These are phyloP conservation scores for Xylaria sp. DNA, from an alignment of 2,329 filamentous ascomycete genomes.

Conservation along the genomic window DNA sequence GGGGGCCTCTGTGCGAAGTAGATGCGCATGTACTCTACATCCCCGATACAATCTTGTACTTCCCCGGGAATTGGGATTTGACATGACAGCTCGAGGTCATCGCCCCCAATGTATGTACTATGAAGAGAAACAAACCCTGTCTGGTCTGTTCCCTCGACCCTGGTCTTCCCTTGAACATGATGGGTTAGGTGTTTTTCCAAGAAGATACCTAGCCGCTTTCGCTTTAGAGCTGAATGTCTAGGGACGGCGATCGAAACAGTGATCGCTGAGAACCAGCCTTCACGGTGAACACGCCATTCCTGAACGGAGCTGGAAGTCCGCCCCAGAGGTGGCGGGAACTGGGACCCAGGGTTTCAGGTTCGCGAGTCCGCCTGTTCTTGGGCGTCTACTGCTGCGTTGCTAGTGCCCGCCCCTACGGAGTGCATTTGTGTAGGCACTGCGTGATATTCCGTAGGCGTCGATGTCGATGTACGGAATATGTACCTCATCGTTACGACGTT, in stretches of 20 bases:
- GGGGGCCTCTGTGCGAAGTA: neutral
- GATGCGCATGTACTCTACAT: neutral
- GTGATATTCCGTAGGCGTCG: too few species aligned
- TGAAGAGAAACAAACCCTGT: conserved; percentile 3
- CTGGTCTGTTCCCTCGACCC: conserved; percentile 3
- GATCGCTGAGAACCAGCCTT: neutral
- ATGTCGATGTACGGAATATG: neutral
- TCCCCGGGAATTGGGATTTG: conserved; percentile 4
- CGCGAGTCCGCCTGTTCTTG: neutral
- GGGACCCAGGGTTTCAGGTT: neutral
- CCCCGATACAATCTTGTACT: conserved; percentile 11
- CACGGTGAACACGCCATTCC: neutral
- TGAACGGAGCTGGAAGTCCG: neutral
- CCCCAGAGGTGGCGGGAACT: neutral
- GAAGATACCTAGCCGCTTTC: conserved; percentile 1
- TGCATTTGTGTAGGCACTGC: too few species aligned
- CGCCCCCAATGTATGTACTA: conserved; percentile 9
- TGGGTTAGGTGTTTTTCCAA: conserved; percentile 20
- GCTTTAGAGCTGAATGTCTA: conserved; percentile 2
- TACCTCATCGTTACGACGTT: neutral
- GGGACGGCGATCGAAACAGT: neutral
- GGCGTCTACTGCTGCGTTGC: too few species aligned
- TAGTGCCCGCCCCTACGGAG: too few species aligned
- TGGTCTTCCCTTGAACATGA: conserved; percentile 14
- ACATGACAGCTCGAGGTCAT: conserved; percentile 4